Base-by-base conservation (phyloP, 441 rosid genomes). In the Breynia disticha region DNA sequence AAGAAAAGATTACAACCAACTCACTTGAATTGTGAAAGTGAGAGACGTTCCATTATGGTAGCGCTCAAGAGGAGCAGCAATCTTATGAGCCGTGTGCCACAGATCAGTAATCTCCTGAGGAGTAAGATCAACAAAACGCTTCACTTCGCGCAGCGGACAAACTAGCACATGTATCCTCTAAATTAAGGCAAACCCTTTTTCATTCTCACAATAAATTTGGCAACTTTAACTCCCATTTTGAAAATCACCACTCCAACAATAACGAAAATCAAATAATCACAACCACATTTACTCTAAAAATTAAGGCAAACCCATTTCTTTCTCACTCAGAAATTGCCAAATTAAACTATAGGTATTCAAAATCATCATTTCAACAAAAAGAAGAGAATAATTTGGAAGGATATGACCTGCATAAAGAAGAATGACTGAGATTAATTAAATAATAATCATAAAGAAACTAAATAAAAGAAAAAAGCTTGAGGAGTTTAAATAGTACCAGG, bases 51-150 rank as follows among this genome's bases (percentile, higher is more conserved):
- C 97, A 32, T 77, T 73, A 52, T 88, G 89, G 74, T 71, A 77
- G 61, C 67, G 2, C 76, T 88, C 96, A 55, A 91, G 86, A 72
- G 57, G 70, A 48, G 57, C 60, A 55, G 95, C 95, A 67, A 91
- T 49, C 61, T 74, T 90, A 73, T 82, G 78, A 42, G 96, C 91
- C 10, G 79, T 60, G 50, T 76, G 71, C 96, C 97, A 87, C 1
- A 90, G 50, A 72, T 90, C 96, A 48, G 67, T 68, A 10, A 83
- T 76, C 80, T 90, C 96, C 16, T 79, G 83, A 59, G 70, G 76
- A 59, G 79, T 91, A 57, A 87, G 96, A 66, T 91, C 95, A 71
- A 55, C 74, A 71, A 91, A 81, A 35, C 95, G 94, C 61, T 79
- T 75, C 52, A 77, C 97, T 68, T 80, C 89, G 48, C 95, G 91